Evolutionary conservation across 2,329 filamentous ascomycete genomes (phyloP), one percentile per base, ranked within the genome.

Genomic region (Raffaelea albimanens): DNA sequence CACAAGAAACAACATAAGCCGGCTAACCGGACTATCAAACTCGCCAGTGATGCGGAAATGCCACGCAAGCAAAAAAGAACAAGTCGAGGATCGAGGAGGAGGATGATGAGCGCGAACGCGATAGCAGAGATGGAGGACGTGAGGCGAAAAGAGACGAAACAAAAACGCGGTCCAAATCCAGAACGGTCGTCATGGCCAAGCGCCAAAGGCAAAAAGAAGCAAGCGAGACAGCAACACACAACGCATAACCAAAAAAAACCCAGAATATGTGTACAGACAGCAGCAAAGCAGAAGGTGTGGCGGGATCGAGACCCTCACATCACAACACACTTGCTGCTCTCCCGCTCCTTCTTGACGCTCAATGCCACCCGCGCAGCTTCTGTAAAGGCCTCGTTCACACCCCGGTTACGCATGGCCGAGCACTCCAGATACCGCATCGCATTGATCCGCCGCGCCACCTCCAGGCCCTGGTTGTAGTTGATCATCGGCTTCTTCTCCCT

Each of bases 381-480:
- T 38, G 93, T 97, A 61, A 98, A 98, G 40, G 93, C 93, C 68
- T 98, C 93, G 67, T 97, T 96, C 61, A 98, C 94, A 52, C 93
- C 93, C 44, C 93, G 81, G 68, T 98, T 98, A 69, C 90, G 85
- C 82, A 97, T 97, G 49, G 93, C 93, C 34, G 93, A 97, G 73
- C 93, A 98, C 74, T 98, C 93, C 48, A 98, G 79, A 65, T 98
- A 98, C 61, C 94, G 82, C 61, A 95, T 76, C 7, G 93, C 93
- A 58, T 89, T 86, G 67, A 97, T 95, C 64, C 85, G 83, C 62
- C 91, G 82, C 36, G 91, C 91, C 39, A 95, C 90, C 54, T 91
- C 88, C 45, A 97, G 75, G 3, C 91, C 91, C 61, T 94, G 82
- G 60, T 95, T 85, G 68, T 96, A 97, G 61, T 83, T 83, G 63